phyloP scores from a whole-genome alignment of 2,329 filamentous ascomycete species.

The Talaromyces sp. region DNA sequence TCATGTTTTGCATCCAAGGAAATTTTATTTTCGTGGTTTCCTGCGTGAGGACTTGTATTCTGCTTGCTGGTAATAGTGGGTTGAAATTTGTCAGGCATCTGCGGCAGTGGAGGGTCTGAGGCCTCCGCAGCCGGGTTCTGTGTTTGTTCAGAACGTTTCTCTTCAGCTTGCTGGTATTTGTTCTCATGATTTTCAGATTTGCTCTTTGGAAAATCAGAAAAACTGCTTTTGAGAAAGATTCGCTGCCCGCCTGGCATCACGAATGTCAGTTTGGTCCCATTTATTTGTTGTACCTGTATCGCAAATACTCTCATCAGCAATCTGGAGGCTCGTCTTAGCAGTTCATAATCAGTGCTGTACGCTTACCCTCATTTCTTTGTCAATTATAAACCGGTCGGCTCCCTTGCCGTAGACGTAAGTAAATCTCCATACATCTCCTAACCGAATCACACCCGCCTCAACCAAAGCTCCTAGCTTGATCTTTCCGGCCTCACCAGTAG shows the following conservation, averaged over 20 bases:
- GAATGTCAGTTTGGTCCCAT: constrained; percentile 38
- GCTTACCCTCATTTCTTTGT: constrained; percentile 49
- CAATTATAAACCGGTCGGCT: constrained; percentile 34
- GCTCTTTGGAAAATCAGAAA: background rate
- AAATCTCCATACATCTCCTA: constrained; percentile 48
- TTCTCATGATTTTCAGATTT: background rate
- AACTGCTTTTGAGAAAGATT: constrained; percentile 31
- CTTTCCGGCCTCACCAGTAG: constrained; percentile 46
- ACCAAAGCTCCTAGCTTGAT: constrained; percentile 43
- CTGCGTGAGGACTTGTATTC: background rate
- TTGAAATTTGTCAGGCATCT: background rate
- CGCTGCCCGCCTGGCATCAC: constrained; percentile 43
- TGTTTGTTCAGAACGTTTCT: background rate
- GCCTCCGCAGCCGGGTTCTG: background rate
- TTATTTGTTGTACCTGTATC: constrained; percentile 37
- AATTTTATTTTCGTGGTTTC: background rate
- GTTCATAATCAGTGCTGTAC: constrained; percentile 8
- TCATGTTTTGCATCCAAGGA: background rate
- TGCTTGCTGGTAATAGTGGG: background rate
- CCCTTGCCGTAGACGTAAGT: constrained; percentile 33
- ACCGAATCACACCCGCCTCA: constrained; percentile 36
- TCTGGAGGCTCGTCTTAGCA: background rate
- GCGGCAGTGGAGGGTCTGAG: background rate
- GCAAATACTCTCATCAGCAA: background rate
- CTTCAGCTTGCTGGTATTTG: background rate